Conservation (phyloP, 371 early-diverging fungal genomes). For the Mortierella sp. region DNA sequence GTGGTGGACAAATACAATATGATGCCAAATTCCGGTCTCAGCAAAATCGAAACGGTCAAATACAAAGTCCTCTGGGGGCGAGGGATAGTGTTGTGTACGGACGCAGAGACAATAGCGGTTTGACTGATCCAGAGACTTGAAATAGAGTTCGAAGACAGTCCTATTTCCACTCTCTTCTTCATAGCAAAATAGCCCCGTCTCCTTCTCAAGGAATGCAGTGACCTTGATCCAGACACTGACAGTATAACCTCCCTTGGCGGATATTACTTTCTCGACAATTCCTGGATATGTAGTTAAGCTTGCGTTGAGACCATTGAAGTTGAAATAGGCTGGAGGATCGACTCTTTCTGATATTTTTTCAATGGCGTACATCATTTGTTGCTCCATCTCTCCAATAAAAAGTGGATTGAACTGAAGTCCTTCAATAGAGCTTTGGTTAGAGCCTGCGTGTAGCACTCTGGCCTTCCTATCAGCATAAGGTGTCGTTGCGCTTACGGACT, state of each 20-base stretch:
- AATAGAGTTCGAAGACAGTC: constrained; percentile 60
- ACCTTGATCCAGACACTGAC: constrained; percentile 59
- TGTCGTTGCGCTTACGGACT: constrained; percentile 43
- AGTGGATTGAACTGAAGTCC: constrained; percentile 56
- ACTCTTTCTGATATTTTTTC: constrained; percentile 58
- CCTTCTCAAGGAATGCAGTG: constrained; percentile 57
- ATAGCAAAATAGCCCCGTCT: constrained; percentile 59
- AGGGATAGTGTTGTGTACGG: constrained; percentile 59
- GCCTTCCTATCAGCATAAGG: constrained; percentile 22
- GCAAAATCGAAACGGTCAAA: constrained; percentile 60
- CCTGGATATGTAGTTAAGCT: constrained; percentile 53
- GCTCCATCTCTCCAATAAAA: constrained; percentile 59
- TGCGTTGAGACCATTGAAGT: constrained; percentile 57
- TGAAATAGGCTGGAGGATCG: constrained; percentile 59
- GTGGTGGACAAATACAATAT: constrained; percentile 58
- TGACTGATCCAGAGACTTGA: constrained; percentile 58
- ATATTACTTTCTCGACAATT: constrained; percentile 49
- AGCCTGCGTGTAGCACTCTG: constrained; percentile 7
- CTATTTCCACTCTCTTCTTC: constrained; percentile 56
- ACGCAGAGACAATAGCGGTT: constrained; percentile 61
- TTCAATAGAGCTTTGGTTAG: neutral
- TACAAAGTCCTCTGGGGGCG: constrained; percentile 60
- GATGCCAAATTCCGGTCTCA: constrained; percentile 59
- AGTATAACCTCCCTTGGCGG: constrained; percentile 58
- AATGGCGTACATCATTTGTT: constrained; percentile 60